Evolutionary conservation across 202 grass and related monocot genomes (phyloP), one percentile per base, ranked within the genome.

Genomic region (Dendrocalamus latiflorus): DNA sequence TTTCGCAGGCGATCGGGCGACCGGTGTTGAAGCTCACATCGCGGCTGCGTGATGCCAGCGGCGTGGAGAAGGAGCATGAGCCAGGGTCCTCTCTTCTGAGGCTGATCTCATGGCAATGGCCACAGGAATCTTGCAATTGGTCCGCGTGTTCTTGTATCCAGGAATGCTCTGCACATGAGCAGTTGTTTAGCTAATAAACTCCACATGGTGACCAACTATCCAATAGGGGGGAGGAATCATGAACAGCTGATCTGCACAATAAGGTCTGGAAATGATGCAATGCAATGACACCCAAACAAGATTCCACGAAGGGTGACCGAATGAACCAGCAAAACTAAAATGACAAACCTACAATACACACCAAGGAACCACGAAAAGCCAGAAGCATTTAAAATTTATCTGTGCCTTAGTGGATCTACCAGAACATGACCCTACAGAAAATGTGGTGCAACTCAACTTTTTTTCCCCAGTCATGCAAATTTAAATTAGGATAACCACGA

Each of bases 21-120:
- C 85, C 61, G 2, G 89, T 88, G 65, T 60, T 90, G 72, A 99
- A 99, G 86, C 93, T 99, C 55, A 89, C 81, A 14, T 95, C 93
- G 28, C 93, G 90, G 65, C 90, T 91, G 74, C 18, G 18, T 4
- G 91, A 65, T 0, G 74, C 83, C 66, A 86, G 65, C 0, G 77
- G 80, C 1, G 38, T 88, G 63, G 87, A 93, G 72, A 93, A 98
- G 0, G 89, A 98, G 81, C 77, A 93, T 1, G 76, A 90, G 20
- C 89, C 65, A 0, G 83, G 56, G n/a, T 91, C 87, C 22, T 86
- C 81, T 51, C 50, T 65, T 33, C 15, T 12, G 21, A 89, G 56
- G 13, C 61, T 62, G 20, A 78, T 77, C 74, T 69, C 83, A 28
- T 87, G 76, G 72, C 81, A 74, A 41, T 75, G 70, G 30, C 72